Evolutionary conservation across 371 early-diverging fungal species (phyloP), one percentile per base, ranked within the genome.

Genomic region (Mucor lusitanicus): DNA sequence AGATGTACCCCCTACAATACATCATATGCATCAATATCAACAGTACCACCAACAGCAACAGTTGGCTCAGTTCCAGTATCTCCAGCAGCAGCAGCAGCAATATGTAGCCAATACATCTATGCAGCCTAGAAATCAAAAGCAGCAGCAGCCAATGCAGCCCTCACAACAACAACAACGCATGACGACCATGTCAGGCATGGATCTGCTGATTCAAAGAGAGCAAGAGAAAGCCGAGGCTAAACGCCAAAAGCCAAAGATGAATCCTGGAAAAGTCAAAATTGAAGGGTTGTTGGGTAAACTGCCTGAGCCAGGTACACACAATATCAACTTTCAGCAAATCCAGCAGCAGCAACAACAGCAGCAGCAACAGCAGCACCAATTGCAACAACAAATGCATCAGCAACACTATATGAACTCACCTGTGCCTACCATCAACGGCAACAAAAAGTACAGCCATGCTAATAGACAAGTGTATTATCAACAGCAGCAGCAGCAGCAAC

Each of bases 271-370:
- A 42, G 77, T 75, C 8, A 80, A 76, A 37, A 80, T 83, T 35
- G 79, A 83, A 68, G 83, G 83, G 7, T 61, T 83, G 11, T 61
- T 83, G 27, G 78, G 78, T 48, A 74, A 70, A 54, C 42, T 83
- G 40, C 83, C 83, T 32, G 77, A 80, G 55, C 74, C 81, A 1
- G 83, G 83, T 3, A 68, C 81, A 15, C 79, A 79, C 33, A 83
- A 71, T 39, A 73, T 79, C 25, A 80, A 75, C 39, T 83, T 83
- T 56, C 83, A 83, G 42, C 77, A 76, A 37, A 62, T 79, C 33
- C 58, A 59, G 27, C 59, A 66, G n/a, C 73, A 73, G 21, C 69
- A 73, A 7, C 56, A 74, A 0, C 69, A 75, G 11, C 70, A 73
- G 25, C 61, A 72, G 35, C 75, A 76, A 73, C 57, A 76, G 68